Evolutionary conservation across 345 rosid genomes (phyloP).

Genomic region (Ailanthus altissimus): DNA sequence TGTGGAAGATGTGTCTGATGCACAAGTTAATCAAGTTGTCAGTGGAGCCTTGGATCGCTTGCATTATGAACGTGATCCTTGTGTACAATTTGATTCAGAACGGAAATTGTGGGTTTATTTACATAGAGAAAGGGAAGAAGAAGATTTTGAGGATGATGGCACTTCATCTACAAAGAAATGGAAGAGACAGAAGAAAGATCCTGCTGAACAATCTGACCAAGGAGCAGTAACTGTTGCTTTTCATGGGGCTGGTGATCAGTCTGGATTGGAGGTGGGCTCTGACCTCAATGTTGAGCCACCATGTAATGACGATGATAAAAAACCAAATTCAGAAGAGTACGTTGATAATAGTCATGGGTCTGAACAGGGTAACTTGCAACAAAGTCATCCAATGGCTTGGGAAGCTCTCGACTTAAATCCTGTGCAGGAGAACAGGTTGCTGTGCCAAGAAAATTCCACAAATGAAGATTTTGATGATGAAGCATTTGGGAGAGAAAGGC

Average conservation of each 20-base stretch:
- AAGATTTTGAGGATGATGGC: conserved; percentile 99
- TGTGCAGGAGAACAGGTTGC: conserved; percentile 53
- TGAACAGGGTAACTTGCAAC: conserved; percentile 39
- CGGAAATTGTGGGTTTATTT: conserved; percentile 97
- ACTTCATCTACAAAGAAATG: conserved; percentile 99
- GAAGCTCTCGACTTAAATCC: conserved; percentile 53
- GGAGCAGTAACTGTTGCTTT: conserved; percentile 70
- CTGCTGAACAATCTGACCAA: conserved; percentile 79
- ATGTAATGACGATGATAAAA: conserved; percentile 49
- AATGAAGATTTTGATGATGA: conserved; percentile 88
- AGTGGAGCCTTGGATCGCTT: conserved; percentile 99
- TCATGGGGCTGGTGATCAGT: conserved; percentile 54
- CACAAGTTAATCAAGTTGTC: conserved; percentile 92
- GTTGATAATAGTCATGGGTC: conserved; percentile 42
- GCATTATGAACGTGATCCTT: conserved; percentile 99
- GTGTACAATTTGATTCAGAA: conserved; percentile 90
- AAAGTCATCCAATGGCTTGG: conserved; percentile 60
- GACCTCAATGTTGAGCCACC: conserved; percentile 63
- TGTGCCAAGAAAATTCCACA: conserved; percentile 85
- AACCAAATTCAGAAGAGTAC: conserved; percentile 51
- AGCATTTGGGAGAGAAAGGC: conserved; percentile 52
- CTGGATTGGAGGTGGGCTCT: conserved; percentile 66
- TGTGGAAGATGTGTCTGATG: conserved; percentile 92
- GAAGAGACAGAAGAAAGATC: conserved; percentile 95
- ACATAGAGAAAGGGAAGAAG: conserved; percentile 97